Conservation (phyloP, 2,329 filamentous ascomycete species). For the Microcyclospora tardicrescens region DNA sequence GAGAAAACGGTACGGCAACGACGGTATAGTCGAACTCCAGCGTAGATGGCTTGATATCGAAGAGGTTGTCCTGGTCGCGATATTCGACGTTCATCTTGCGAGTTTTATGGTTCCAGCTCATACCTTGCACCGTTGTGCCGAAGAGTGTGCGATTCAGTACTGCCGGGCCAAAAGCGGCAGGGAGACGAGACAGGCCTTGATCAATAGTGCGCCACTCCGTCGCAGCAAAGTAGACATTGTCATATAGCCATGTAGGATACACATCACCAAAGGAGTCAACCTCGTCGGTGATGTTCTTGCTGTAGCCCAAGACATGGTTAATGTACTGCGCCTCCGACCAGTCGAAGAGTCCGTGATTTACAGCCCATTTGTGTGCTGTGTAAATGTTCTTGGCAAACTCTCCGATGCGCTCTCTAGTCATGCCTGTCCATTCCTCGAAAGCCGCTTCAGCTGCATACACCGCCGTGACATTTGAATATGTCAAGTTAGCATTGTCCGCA, state of each 20-base stretch:
- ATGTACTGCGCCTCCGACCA: constrained; percentile 55
- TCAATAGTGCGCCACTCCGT: constrained; percentile 54
- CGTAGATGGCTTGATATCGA: constrained; percentile 31
- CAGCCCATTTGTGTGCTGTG: constrained; percentile 40
- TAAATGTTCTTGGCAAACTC: constrained; percentile 34
- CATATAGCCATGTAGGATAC: constrained; percentile 42
- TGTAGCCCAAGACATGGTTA: constrained; percentile 43
- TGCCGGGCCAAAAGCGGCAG: constrained; percentile 48
- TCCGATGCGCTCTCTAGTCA: constrained; percentile 19
- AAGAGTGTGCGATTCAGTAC: constrained; percentile 46
- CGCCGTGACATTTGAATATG: constrained; percentile 23
- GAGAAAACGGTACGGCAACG: constrained; percentile 51
- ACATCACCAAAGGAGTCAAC: constrained; percentile 32
- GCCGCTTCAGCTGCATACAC: constrained; percentile 28
- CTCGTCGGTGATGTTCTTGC: constrained; percentile 43
- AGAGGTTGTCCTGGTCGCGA: constrained; percentile 32
- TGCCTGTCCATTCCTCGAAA: constrained; percentile 25
- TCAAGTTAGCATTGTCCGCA: constrained; percentile 11
- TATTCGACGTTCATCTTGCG: constrained; percentile 47
- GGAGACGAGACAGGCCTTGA: constrained; percentile 45
- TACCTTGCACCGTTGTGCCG: constrained; percentile 43
- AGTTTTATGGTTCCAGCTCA: constrained; percentile 39
- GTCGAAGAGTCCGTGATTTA: constrained; percentile 44
- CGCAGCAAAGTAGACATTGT: constrained; percentile 47
- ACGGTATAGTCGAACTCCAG: constrained; percentile 53